Evolutionary conservation across 2,329 filamentous ascomycete species (phyloP).

Genomic region (Elsinoe fawcettii): DNA sequence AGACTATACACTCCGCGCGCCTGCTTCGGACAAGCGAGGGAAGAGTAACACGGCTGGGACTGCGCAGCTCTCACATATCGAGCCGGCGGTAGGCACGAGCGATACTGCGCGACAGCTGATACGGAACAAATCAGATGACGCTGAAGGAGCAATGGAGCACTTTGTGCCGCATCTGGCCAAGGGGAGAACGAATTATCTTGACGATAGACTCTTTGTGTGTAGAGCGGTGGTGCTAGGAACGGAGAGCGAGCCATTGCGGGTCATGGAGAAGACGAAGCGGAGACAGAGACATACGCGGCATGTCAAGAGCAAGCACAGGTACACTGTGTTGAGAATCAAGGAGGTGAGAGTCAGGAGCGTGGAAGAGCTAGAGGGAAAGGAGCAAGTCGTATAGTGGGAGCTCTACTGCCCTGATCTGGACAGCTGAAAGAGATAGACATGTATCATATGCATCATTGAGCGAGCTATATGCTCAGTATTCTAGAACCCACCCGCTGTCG

Average conservation of each 20-base stretch:
- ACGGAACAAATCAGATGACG: too few relatives aligned
- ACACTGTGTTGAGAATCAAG: conserved; percentile 76
- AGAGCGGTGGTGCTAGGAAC: conserved; percentile 76
- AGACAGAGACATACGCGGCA: conserved; percentile 59
- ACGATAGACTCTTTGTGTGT: conserved; percentile 77
- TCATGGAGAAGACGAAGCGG: conserved; percentile 56
- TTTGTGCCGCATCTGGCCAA: conserved; percentile 35
- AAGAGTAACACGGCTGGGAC: conserved; percentile 25
- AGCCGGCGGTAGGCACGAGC: conserved; percentile 20
- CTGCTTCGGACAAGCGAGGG: conserved; percentile 44
- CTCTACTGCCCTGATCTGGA: background rate
- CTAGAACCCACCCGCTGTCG: background rate
- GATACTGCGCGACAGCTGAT: conserved; percentile 24
- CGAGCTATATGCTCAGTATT: conserved; percentile 5
- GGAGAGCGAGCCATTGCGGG: conserved; percentile 58
- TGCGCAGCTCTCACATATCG: conserved; percentile 22
- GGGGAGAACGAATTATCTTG: conserved; percentile 51
- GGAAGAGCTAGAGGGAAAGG: conserved; percentile 45
- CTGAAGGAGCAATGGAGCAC: conserved; percentile 21
- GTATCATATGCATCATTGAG: conserved; percentile 10
- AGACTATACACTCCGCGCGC: conserved; percentile 78
- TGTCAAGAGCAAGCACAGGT: conserved; percentile 83
- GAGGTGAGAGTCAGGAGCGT: conserved; percentile 62
- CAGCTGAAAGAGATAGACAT: background rate
- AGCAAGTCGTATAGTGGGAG: too few relatives aligned